phyloP scores from a whole-genome alignment of 1,284 basidiomycete species.

The Microstroma glucosiphilum region DNA sequence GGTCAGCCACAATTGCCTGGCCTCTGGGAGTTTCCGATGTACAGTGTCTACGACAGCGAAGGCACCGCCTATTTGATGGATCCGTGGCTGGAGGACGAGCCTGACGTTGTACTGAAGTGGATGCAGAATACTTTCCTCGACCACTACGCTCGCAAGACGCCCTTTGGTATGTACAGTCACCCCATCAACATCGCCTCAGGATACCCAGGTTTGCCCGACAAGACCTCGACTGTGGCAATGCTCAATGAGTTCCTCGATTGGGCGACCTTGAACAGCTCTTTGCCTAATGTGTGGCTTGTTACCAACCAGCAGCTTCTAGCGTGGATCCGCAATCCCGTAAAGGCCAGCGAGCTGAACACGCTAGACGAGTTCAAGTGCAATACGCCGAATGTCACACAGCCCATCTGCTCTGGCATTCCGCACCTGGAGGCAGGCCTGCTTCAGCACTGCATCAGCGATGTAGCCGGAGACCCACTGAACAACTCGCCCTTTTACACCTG shows the following conservation, averaged over 20 bases:
- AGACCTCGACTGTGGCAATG: conserved; percentile 51
- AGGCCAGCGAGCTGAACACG: conserved; percentile 42
- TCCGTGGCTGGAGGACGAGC: conserved; percentile 62
- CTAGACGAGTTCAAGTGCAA: conserved; percentile 42
- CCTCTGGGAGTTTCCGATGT: conserved; percentile 49
- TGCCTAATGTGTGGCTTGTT: conserved; percentile 68
- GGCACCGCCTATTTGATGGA: conserved; percentile 63
- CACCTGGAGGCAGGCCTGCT: conserved; percentile 28
- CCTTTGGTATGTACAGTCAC: conserved; percentile 74
- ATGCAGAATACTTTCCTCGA: conserved; percentile 69
- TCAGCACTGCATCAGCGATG: conserved; percentile 41
- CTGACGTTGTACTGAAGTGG: conserved; percentile 59
- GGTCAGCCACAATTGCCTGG: conserved; percentile 69
- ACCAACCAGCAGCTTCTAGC: conserved; percentile 66
- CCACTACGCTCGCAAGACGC: conserved; percentile 63
- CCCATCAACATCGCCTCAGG: conserved; percentile 68
- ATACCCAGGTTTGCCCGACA: conserved; percentile 33
- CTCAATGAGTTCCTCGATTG: conserved; percentile 74
- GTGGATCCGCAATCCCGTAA: conserved; percentile 67
- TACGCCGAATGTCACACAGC: conserved; percentile 24
- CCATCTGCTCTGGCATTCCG: conserved; percentile 39
- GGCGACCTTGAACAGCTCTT: conserved; percentile 53
- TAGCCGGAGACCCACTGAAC: conserved; percentile 35
- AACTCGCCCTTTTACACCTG: conserved; percentile 44
- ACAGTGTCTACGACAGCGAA: conserved; percentile 31